Evolutionary conservation across 2,329 filamentous ascomycete species (phyloP), one percentile per base, ranked within the genome.

Genomic region (Thielaviopsis musarum): DNA sequence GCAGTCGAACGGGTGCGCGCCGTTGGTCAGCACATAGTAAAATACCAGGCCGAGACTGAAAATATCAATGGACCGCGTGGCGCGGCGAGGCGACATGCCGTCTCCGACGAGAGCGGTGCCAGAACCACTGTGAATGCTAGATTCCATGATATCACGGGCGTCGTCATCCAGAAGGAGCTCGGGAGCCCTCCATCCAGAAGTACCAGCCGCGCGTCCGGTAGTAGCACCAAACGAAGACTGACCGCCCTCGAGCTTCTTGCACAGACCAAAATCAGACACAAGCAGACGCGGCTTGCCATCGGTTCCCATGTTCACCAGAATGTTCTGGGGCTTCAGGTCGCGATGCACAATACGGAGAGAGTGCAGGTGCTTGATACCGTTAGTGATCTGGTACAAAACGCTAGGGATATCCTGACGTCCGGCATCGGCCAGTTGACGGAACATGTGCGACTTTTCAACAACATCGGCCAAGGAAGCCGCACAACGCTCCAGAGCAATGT

Each of bases 1-100:
- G 63, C 90, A 91, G 68, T 96, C 91, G 66, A 94, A 98, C 0
- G 93, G 93, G 70, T 98, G 93, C 1, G 80, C 82, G 17, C 93
- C 93, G 63, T 90, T 87, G 1, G 91, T 96, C 62, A 98, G 77
- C n/a, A 97, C 91, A 69, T 96, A 98, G 73, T 91, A 97, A 75
- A 96, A 98, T n/a, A 98, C 90, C 58, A 95, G 85, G 1, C 93
- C 93, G 41, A 98, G 79, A 0, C 91, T 95, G 73, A 98, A 98
- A 26, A 98, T 95, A 68, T 98, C 93, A 62, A 97, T 96, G 9
- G 93, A 88, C 53, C 93, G 85, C 53, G 95, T 98, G 6, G 94
- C 91, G 57, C 93, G 87, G 61, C 90, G 84, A 54, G 66, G 67
- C 15, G 45, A 56, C 12, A 57, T 41, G 9, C 57, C 58, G 24